Base-by-base conservation (phyloP, 352 stramenopile genomes). In the Peronospora destructor region DNA sequence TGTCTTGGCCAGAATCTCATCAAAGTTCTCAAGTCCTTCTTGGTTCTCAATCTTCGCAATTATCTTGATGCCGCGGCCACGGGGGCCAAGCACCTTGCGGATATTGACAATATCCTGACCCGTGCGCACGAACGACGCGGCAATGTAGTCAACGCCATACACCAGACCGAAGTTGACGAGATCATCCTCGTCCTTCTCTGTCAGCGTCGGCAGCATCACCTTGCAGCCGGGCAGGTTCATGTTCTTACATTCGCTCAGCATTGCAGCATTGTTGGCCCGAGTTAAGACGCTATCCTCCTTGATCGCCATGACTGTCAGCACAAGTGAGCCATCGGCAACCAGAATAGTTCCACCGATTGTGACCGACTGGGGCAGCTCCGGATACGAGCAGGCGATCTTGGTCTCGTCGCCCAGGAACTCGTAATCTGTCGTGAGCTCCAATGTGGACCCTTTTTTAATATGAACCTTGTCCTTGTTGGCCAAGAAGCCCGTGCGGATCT, bases 41-140 rank as follows among this genome's bases (percentile, higher is more conserved):
- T 98, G 89, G 58, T 96, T 98, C 65, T 99, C 95, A 50, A 99
- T 98, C 76, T 99, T 99, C 14, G 94, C 91, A 68, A 98, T 98
- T 49, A 99, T 95, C 66, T 97, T 95, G 53, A 97, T 97, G 39
- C 64, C 67, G 35, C 76, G 83, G 59, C 71, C 83, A 41, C 64
- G 77, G 30, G 65, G 91, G 6, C 92, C 0, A 97, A 71, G n/a
- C 96, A 96, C 71, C 2, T 71, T 57, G 36, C 96, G 86, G 57
- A 99, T 97, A 56, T 98, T 96, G 45, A 92, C 85, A 64, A 99
- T 98, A 66, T 99, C 96, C 41, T 85, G 66, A 6, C 86, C 91
- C 32, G 88, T 95, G 56, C 98, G 95, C 42, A 99, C 94, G 64
- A 99, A 99, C 95, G 95, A 98, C 0, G 97, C 85, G 5, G 96